A percentile compares a stretch with the other conserved stretches of the same genome.
Evolutionary conservation across 2,329 filamentous ascomycete species (phyloP).

Genomic region (Myriosclerotinia duriaeana): DNA sequence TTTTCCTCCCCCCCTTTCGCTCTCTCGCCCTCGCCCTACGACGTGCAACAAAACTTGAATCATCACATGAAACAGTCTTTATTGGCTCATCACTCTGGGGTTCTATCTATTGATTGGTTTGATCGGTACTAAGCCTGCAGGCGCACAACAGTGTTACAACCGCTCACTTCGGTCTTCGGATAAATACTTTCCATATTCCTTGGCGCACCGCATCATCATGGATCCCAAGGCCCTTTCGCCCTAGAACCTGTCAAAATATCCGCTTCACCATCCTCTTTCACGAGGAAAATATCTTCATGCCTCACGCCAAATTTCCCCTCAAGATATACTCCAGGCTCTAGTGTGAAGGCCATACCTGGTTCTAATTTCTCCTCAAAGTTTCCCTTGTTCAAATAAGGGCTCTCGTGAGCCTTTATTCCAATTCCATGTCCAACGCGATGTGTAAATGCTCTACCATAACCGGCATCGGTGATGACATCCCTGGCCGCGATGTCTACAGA

Average conservation of each 20-base stretch:
- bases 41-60: slow-evolving; percentile 18
- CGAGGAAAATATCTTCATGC: slow-evolving; percentile 61
- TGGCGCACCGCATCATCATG: slow-evolving; percentile 38
- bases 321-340: slow-evolving; percentile 63
- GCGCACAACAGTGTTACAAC: background rate
- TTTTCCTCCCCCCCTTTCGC: background rate
- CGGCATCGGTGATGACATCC: slow-evolving; percentile 55
- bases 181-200: background rate
- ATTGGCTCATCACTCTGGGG: background rate
- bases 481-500: slow-evolving; percentile 61
- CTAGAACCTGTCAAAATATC: slow-evolving; percentile 55
- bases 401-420: slow-evolving; percentile 66
- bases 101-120: background rate
- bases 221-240: slow-evolving; percentile 54
- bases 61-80: background rate
- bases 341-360: slow-evolving; percentile 62
- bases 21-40: slow-evolving; percentile 8
- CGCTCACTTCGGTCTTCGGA: background rate
- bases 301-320: slow-evolving; percentile 59
- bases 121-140: background rate
- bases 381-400: slow-evolving; percentile 63
- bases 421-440: slow-evolving; percentile 64
- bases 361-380: slow-evolving; percentile 50
- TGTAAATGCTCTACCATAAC: slow-evolving; percentile 59
- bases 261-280: slow-evolving; percentile 53